Evolutionary conservation across 805 yeast species (phyloP), one percentile per base, ranked within the genome.

Genomic region (Spathaspora arborariae): DNA sequence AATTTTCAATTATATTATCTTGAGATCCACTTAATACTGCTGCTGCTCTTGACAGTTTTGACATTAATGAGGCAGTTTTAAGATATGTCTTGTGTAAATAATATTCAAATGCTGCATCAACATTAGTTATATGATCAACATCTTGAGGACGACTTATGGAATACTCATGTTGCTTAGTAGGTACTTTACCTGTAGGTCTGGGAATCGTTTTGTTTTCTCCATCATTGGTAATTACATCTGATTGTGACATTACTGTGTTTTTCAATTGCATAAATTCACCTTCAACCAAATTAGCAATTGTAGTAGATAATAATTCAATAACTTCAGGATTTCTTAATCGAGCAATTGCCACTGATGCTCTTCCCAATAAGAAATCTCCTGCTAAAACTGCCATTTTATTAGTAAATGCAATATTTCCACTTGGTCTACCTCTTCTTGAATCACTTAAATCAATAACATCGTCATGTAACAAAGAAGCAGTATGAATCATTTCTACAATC

Each of bases 261-360:
- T 92, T 91, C 72, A 94, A 79, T 70, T 94, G 99, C 98, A 94
- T 94, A 64, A 94, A 92, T 69, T 94, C 99, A 43, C 99, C 99
- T 69, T 94, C 99, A 1, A 94, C 98, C 50, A 94, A 75, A 63
- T 94, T 94, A 10, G 98, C 99, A 62, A 94, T 94, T 26, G 97
- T 86, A 11, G 97, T 92, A 2, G 97, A 90, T 72, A 94, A 81
- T 51, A 94, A 75, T 70, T 94, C 99, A 48, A 90, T 91, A 40
- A 94, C 99, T 70, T 94, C 98, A n/a, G 97, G 92, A 64, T 94
- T 92, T 60, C 97, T 76, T 43, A 94, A 70, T 50, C 99, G 74
- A 10, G 97, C 95, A 53, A 94, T 84, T 2, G 97, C 91, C 8
- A 94, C 97, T 0, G 98, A 91, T 0, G 99, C 98, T 57, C 99